Conservation (phyloP, 495 filamentous ascomycete species). For the Chaetomium cochliodes region DNA sequence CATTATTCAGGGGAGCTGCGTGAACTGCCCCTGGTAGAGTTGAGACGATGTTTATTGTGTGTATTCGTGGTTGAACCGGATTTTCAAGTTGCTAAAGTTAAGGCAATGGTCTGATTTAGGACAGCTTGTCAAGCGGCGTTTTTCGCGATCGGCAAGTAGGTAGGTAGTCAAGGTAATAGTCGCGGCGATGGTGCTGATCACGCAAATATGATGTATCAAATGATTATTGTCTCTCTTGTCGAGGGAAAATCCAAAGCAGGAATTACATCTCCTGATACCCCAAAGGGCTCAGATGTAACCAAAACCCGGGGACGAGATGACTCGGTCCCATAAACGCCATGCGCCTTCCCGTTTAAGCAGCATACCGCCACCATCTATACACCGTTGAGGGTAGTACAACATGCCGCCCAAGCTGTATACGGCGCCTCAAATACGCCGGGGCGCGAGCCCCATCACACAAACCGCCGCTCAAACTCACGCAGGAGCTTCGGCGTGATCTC, state of each 20-base stretch:
- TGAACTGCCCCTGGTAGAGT: neutral
- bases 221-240: neutral
- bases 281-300: neutral
- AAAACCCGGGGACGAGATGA: neutral
- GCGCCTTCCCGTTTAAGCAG: neutral
- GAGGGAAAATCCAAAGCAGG: neutral
- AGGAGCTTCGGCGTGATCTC: conserved; percentile 89
- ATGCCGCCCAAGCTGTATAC: neutral
- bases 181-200: no score
- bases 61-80: no score
- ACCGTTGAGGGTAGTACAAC: conserved; percentile 17
- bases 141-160: no score
- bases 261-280: neutral
- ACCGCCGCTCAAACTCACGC: conserved; percentile 73
- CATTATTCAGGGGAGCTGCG: neutral
- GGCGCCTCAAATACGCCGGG: neutral
- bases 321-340: conserved; percentile 15
- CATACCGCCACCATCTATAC: conserved; percentile 2
- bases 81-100: no score
- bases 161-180: no score
- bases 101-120: no score
- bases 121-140: no score
- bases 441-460: conserved; percentile 39
- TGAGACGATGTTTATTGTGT: neutral
- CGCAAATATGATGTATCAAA: no score